Base-by-base conservation (phyloP, 129 eudicot genomes). In the Cynara cardunculus region DNA sequence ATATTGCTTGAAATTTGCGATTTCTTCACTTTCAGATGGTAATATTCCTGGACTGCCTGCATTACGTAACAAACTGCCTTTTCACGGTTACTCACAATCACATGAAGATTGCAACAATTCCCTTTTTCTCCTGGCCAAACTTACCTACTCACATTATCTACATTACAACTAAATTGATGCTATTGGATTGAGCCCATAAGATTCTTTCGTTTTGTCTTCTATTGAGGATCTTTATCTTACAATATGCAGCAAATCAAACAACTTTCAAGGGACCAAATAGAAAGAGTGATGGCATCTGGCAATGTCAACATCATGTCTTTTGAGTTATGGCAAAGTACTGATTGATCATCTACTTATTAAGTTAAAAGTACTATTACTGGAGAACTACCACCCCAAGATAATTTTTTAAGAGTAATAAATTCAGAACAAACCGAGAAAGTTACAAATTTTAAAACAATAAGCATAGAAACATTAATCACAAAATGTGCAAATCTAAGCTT, bases 41-140 rank as follows among this genome's bases (percentile, higher is more conserved):
- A 81, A 67, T 83, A 90, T 28, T 90, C 89, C 73, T 86, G 72
- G 13, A 90, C 90, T 14, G 94, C 94, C 92, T 90, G 87, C 67
- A 71, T 44, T 59, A 74, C 18, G 22, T 5, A 69, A 70, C 59
- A 25, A 80, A 71, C 71, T 59, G 76, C 39, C 39, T 32, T 13
- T 19, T 7, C 16, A 19, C 26, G 1, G 12, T 18, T 21, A 71
- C 12, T 71, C 74, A 11, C 28, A 21, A 21, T 67, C 4, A 67
- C 12, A 62, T 19, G 69, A 67, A 28, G 31, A 67, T 25, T 39
- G 14, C 31, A 28, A 28, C 31, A 28, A 2, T 28, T 28, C 31
- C 3, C 3, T 28, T 28, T 28, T 28, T 28, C 3, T 3, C 31
- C 31, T 28, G 46, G 46, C 9, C 46, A 39, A 10, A 11, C 46